A percentile compares a stretch with the other conserved stretches of the same genome.
Evolutionary conservation across 352 stramenopile species (phyloP).

Genomic region (Globisporangium paroecandrum): DNA sequence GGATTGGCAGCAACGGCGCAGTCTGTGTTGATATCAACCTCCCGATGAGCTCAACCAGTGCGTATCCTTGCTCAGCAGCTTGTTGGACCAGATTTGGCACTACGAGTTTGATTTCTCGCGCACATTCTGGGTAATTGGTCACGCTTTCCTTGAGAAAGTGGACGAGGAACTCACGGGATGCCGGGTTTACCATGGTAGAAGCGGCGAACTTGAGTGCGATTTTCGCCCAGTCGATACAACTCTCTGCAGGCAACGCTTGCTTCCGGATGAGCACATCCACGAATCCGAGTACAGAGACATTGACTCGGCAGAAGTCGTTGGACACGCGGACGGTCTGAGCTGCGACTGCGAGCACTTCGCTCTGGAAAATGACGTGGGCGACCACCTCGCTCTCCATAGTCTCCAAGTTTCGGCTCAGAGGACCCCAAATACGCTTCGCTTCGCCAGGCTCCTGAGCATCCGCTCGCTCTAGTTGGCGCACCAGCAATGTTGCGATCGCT

Average conservation of each 20-base stretch:
- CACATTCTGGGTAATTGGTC: not conserved
- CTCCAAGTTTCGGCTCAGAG: not conserved
- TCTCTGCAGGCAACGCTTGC: not conserved
- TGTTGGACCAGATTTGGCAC: not conserved
- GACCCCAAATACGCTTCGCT: not conserved
- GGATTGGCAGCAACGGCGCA: not conserved
- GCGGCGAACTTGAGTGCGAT: not conserved
- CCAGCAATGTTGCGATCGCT: not conserved
- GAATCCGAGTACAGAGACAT: not conserved
- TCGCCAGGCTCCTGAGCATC: not conserved
- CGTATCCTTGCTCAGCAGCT: not conserved
- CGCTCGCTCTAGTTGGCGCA: not conserved
- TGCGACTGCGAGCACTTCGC: not conserved
- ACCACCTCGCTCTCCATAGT: not conserved
- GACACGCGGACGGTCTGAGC: not conserved
- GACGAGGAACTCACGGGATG: not conserved
- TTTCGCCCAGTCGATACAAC: not conserved
- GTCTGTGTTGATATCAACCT: too few relatives aligned
- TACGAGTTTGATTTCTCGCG: not conserved
- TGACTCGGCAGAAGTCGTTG: not conserved
- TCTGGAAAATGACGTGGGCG: not conserved
- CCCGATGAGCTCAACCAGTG: not conserved
- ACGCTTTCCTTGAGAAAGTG: not conserved
- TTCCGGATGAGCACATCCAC: not conserved
- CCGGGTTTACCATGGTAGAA: not conserved